These are phyloP conservation scores for Celoporthe dispersa DNA, from an alignment of 2,329 filamentous ascomycete species.

Conservation along the genomic window DNA sequence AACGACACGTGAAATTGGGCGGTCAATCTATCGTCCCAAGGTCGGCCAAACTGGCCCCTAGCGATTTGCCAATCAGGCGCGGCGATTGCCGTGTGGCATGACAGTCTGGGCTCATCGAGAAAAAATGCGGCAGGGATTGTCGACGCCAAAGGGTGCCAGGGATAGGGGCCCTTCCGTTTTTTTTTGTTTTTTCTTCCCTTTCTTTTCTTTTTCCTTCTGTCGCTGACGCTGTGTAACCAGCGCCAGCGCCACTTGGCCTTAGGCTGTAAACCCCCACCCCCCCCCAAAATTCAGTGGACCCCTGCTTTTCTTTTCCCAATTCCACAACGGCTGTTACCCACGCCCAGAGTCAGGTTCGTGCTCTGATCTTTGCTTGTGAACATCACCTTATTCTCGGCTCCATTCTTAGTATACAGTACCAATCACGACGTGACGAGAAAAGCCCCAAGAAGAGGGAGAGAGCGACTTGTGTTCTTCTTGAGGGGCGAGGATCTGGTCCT, in stretches of 20 bases:
- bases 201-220: neutral
- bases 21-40: conserved; percentile 13
- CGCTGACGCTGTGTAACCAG: conserved; percentile 1
- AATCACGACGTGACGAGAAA: neutral
- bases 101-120: conserved; percentile 23
- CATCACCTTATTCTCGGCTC: conserved; percentile 4
- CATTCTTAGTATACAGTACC: neutral
- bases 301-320: neutral
- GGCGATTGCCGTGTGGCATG: conserved; percentile 30
- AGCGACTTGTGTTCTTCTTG: neutral
- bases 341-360: neutral
- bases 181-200: neutral
- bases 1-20: conserved; percentile 30
- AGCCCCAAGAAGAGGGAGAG: neutral
- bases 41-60: conserved; percentile 12
- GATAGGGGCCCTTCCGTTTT: neutral
- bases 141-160: neutral
- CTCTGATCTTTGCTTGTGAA: conserved; percentile 15
- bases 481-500: neutral
- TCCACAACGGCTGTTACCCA: conserved; percentile 8
- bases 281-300: neutral
- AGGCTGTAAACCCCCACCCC: neutral
- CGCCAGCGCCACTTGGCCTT: neutral
- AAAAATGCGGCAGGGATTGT: conserved; percentile 16
- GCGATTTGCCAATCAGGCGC: conserved; percentile 30